Base-by-base conservation (phyloP, 441 rosid species). In the Macaranga tanarius region DNA sequence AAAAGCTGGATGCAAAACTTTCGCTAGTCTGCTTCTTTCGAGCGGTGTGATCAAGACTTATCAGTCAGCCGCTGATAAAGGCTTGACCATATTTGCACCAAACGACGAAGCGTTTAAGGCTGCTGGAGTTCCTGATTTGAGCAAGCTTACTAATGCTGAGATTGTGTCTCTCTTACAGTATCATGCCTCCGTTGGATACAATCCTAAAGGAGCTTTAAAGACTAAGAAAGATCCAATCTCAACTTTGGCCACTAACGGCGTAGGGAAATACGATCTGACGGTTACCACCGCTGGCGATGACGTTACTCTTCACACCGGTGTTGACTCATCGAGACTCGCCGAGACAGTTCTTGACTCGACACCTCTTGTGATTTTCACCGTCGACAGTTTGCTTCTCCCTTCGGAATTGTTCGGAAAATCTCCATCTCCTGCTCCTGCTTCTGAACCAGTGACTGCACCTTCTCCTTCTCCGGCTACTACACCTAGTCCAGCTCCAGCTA, bases 1-100 rank as follows among this genome's bases (percentile, higher is more conserved):
- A 67, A 95, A 95, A 75, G 95, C 96, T 25, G 99, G 97, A 5
- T 90, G 94, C 72, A 95, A 89, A 78, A 92, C 94, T 6, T 92
- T 91, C 52, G 95, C 96, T 6, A 19, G 75, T 62, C 75, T 90
- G 66, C 84, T 94, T 17, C 73, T 62, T 3, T 64, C 88, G 1
- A 94, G 89, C 42, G 99, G 99, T 5, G 99, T 92, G 25, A 68
- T 92, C 51, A 92, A 92, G 82, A 87, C 86, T 38, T 94, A 81
- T 54, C 82, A 86, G 82, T 65, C 94, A 5, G 84, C 91, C 16
- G n/a, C 81, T 3, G 87, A 81, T 2, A 89, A 92, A 60, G 97
- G 99, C 2, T 82, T 94, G 81, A 94, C 97, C 7, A 63, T 92
- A 20, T 94, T 94, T 62, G 97, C 99, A 15, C 99, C 99, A 51